Evolutionary conservation across 352 stramenopile species (phyloP), one percentile per base, ranked within the genome.

Genomic region (Phytopythium aichiense): DNA sequence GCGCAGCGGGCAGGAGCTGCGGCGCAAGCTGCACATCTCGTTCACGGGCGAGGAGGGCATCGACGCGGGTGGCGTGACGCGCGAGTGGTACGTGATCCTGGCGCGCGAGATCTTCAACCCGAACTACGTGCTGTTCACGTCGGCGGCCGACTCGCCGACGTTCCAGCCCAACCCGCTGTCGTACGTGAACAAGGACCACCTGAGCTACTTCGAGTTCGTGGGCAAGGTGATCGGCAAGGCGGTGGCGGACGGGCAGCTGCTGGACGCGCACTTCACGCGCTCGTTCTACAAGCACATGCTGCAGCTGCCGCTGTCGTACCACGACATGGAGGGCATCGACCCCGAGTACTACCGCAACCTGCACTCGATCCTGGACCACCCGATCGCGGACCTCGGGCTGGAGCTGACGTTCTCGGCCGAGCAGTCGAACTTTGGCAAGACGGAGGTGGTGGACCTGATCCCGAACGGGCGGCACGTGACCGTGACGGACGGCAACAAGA

Each of bases 101-200:
- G 96, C 97, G 4, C 98, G 98, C 65, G 97, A 99, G 74, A 99
- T 99, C 67, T 99, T 99, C 80, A 99, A 99, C 75, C 96, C 97
- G 52, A 99, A 99, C 73, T 99, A 99, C 77, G 97, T 97, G 58
- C 76, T 99, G 1, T 99, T 99, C 79, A 99, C 96, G 46, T 98
- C 96, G 22, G 98, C 97, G 5, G 96, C 97, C 25, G 98, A 99
- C 79, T 98, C 97, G 13, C 97, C 95, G 52, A 99, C 98, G 11
- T 99, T 99, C 76, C 97, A 99, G 72, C 97, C 97, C 7, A 99
- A 99, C 73, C 96, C 97, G 54, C 87, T 99, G 38, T 99, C 96
- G 56, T 98, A 95, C 65, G 98, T 99, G 62, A 99, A 99, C 72
- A 95, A 98, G 31, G 97, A 99, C 72, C 96, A 99, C 81, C 68